phyloP scores from a whole-genome alignment of 2,329 filamentous ascomycete species.

The Talaromyces sp. region DNA sequence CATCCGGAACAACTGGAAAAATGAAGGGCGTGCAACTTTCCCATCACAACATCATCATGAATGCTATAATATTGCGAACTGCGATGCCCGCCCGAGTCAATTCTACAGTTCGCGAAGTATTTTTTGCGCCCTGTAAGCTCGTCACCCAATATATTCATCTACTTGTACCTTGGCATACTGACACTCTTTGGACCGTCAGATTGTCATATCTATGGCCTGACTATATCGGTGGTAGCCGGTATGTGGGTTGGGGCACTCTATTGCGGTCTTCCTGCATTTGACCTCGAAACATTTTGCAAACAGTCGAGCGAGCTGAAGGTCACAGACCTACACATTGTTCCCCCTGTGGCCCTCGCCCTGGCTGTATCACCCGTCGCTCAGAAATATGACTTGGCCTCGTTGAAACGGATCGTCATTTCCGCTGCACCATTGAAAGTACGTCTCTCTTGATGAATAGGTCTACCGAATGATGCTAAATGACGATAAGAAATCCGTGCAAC shows the following conservation, averaged over 20 bases:
- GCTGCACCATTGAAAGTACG: conserved; percentile 23
- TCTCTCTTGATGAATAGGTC: neutral
- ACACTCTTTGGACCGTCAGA: conserved; percentile 10
- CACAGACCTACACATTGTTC: conserved; percentile 23
- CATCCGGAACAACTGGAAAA: conserved; percentile 76
- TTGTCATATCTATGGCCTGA: conserved; percentile 23
- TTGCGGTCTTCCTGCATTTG: conserved; percentile 19
- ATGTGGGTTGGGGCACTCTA: conserved; percentile 23
- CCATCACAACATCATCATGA: conserved; percentile 73
- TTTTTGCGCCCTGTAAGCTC: conserved; percentile 22
- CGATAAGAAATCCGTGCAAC: conserved; percentile 21
- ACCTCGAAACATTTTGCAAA: conserved; percentile 20
- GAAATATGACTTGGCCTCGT: conserved; percentile 17
- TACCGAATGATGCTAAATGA: neutral
- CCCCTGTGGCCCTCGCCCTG: conserved; percentile 21
- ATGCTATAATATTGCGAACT: conserved; percentile 42
- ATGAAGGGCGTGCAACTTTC: conserved; percentile 81
- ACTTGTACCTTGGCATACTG: neutral
- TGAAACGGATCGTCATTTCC: conserved; percentile 22
- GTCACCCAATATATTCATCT: neutral
- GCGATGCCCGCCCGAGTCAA: conserved; percentile 20
- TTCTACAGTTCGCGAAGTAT: conserved; percentile 21
- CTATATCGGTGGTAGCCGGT: conserved; percentile 18
- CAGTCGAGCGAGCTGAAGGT: conserved; percentile 21
- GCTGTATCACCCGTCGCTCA: conserved; percentile 16